Evolutionary conservation across 768 basidiomycete species (phyloP), one percentile per base, ranked within the genome.

Genomic region (Clitopilus hobsonii): DNA sequence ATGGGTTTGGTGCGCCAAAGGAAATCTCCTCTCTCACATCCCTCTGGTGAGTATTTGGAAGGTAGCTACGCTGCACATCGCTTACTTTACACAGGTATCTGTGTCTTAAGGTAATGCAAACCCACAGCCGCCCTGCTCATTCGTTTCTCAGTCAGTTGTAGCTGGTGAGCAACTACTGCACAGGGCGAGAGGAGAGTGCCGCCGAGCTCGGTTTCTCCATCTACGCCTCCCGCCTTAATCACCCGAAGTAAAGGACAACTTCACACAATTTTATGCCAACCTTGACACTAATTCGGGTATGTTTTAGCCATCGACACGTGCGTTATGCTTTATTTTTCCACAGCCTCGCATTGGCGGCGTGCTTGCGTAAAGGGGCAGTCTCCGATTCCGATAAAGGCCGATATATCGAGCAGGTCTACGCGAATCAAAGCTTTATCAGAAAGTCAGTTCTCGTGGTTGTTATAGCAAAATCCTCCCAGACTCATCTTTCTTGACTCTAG

Each of bases 291-390:
- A 29, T 20, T 36, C 55, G 54, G 58, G 38, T 53, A 20, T 51
- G 32, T n/a, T 29, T 24, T 36, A 88, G 85, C 59, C 86, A 88
- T 66, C 74, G 85, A 38, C 86, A 88, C 65, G 79, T 80, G 45
- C 85, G 86, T 49, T 88, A 83, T 63, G 77, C 76, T 0, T 70
- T 86, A 3, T 89, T 87, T 68, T 88, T 85, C 65, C 87, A 89
- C 63, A 84, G 78, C 58, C 73, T 90, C 29, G 81, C 88, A 2
- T 67, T 90, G 69, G 77, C 86, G 50, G 77, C 80, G 3, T 84
- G 81, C 60, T 62, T 88, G 28, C 76, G 85, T 28, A 70, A 74
- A 51, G 77, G 74, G 3, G 60, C 68, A 6, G 55, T 80, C 2
- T 51, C 73, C 3, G 67, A 67, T 13, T 69, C 72, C 5, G 58